phyloP scores from a whole-genome alignment of 2,329 filamentous ascomycete genomes.

The Metarhizium album region DNA sequence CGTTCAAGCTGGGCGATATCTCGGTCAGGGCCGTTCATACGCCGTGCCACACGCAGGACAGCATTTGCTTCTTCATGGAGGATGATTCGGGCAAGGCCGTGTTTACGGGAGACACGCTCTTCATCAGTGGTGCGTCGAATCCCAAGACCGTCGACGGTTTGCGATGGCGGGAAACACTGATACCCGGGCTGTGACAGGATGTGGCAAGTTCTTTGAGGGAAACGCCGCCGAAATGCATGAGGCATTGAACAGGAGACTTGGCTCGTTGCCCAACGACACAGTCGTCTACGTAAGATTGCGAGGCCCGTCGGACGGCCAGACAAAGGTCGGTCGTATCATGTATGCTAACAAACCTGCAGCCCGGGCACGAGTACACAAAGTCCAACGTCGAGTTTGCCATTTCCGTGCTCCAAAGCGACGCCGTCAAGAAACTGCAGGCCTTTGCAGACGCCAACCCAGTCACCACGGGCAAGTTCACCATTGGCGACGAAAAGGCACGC shows the following conservation, averaged over 20 bases:
- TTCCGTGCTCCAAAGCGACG: constrained; percentile 62
- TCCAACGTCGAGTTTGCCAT: constrained; percentile 82
- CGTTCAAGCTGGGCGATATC: constrained; percentile 76
- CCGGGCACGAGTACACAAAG: constrained; percentile 98
- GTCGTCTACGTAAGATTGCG: constrained; percentile 74
- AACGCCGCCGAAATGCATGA: constrained; percentile 83
- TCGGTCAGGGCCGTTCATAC: constrained; percentile 82
- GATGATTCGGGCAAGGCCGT: constrained; percentile 67
- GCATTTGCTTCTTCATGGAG: constrained; percentile 88
- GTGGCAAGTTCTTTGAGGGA: constrained; percentile 93
- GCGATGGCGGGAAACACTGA: neutral
- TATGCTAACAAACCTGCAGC: constrained; percentile 35
- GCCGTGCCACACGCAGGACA: constrained; percentile 96
- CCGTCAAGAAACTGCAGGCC: constrained; percentile 64
- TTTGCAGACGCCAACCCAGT: constrained; percentile 73
- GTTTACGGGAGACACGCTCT: constrained; percentile 93
- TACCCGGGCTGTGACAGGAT: constrained; percentile 43
- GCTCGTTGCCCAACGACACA: constrained; percentile 75
- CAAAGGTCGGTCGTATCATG: neutral
- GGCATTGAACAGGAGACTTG: constrained; percentile 79
- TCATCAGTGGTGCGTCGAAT: constrained; percentile 63
- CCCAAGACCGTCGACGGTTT: neutral
- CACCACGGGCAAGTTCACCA: constrained; percentile 93
- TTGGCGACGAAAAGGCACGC: constrained; percentile 89
- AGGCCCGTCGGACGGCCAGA: neutral